Percentiles rank a stretch among this genome's conserved stretches.
Evolutionary conservation across 306 rosid species (phyloP).

Genomic region (Cicer cuneatum): DNA sequence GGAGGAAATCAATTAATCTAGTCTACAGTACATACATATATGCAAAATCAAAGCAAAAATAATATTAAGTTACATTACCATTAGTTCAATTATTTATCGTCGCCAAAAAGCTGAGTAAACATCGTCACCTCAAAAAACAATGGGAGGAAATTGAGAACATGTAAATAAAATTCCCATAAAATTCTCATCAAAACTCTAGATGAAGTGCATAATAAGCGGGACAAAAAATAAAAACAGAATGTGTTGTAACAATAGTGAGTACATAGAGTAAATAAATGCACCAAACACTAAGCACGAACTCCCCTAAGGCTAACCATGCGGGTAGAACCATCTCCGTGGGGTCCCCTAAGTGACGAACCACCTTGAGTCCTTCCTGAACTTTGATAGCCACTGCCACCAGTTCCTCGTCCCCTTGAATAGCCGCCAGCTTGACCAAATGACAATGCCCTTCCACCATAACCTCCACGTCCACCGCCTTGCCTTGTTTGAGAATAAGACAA

Average conservation of each 20-base stretch:
- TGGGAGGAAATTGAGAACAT: not conserved
- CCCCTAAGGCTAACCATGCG: conserved; percentile 89
- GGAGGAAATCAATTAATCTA: not conserved
- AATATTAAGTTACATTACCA: not conserved
- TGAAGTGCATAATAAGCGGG: not conserved
- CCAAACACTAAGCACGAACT: conserved; percentile 53
- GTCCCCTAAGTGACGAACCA: conserved; percentile 65
- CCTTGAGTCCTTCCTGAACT: conserved; percentile 67
- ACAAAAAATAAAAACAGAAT: conserved; percentile 18
- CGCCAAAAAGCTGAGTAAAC: not conserved
- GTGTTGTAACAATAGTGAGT: not conserved
- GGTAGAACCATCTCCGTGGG: conserved; percentile 68
- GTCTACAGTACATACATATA: not conserved
- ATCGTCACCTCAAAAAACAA: not conserved
- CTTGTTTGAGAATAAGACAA: conserved; percentile 61
- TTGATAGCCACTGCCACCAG: conserved; percentile 62
- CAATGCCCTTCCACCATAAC: conserved; percentile 64
- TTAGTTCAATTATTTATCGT: not conserved
- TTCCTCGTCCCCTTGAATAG: conserved; percentile 63
- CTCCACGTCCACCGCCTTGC: conserved; percentile 77
- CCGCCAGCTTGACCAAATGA: conserved; percentile 56
- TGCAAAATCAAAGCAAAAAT: not conserved
- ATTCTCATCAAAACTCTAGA: not conserved
- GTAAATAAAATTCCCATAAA: not conserved
- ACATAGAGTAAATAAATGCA: not conserved